Evolutionary conservation across 805 yeast species (phyloP).

Genomic region (Candida oleophila): DNA sequence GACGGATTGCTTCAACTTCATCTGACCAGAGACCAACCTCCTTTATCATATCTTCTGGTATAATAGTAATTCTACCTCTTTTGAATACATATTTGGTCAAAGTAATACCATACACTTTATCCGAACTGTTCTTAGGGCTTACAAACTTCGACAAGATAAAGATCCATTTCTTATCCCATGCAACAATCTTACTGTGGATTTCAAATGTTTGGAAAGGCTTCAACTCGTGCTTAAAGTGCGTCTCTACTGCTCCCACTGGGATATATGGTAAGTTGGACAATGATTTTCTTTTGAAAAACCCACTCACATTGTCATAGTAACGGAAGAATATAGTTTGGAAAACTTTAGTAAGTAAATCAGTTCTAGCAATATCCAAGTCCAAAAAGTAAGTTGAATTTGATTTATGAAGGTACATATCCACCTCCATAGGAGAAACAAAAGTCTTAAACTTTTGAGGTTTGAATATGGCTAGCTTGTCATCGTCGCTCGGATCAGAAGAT

Average conservation of each 20-base stretch:
- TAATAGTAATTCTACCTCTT: slow-evolving; percentile 70
- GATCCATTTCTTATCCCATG: slow-evolving; percentile 90
- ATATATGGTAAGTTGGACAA: slow-evolving; percentile 52
- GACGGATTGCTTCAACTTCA: slow-evolving; percentile 43
- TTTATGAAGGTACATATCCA: slow-evolving; percentile 86
- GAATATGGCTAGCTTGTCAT: slow-evolving; percentile 36
- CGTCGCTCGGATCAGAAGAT: slow-evolving; percentile 9
- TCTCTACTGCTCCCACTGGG: slow-evolving; percentile 74
- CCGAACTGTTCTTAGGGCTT: slow-evolving; percentile 23
- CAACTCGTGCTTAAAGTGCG: slow-evolving; percentile 71
- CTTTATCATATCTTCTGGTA: slow-evolving; percentile 59
- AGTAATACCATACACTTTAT: slow-evolving; percentile 52
- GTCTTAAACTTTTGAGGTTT: slow-evolving; percentile 44
- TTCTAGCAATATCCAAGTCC: slow-evolving; percentile 79
- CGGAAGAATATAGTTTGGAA: slow-evolving; percentile 57
- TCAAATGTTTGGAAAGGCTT: slow-evolving; percentile 59
- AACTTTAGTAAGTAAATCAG: slow-evolving; percentile 54
- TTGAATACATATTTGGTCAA: slow-evolving; percentile 82
- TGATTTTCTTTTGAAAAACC: slow-evolving; percentile 27
- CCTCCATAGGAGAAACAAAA: slow-evolving; percentile 72
- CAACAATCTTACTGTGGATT: slow-evolving; percentile 58
- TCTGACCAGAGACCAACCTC: slow-evolving; percentile 56
- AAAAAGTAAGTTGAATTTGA: slow-evolving; percentile 80
- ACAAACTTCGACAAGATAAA: slow-evolving; percentile 67
- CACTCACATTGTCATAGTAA: slow-evolving; percentile 37